Base-by-base conservation (phyloP, 805 yeast species). In the Saturnispora besseyi region DNA sequence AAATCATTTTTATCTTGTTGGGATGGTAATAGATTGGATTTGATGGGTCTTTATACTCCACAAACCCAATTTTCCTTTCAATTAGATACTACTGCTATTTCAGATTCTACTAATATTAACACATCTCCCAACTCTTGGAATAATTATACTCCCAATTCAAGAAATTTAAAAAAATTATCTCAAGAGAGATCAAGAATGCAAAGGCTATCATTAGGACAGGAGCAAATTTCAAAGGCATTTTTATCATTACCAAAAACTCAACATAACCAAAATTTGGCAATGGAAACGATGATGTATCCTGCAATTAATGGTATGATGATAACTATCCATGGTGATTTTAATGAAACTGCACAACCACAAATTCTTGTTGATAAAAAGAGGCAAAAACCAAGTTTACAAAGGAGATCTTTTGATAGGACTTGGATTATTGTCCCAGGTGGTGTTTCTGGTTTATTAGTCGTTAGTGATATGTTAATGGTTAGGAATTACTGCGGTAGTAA, bases 51-150 rank as follows among this genome's bases (percentile, higher is more conserved):
- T 30, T 93, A 93, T 63, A 87, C 93, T 47, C 77, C 78, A 44
- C 84, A 83, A 59, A 87, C 97, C 0, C 87, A 84, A 61, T 91
- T 93, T 59, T 89, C 97, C 0, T 62, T 84, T 49, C 84, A 86
- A 53, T 79, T 83, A 22, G 95, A 88, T 66, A 71, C 87, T 1
- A 69, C 81, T 0, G 83, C 84, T 42, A 56, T 65, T 24, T 57
- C 61, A 0, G 66, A 62, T 31, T 51, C 46, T 37, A 54, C 46
- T 50, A 63, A 48, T 61, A 52, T 44, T 15, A 50, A 54, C 7
- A 34, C 54, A 2, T 36, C 57, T 3, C n/a, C 49, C 3, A 53
- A 60, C 41, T 61, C 68, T 61, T 84, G 86, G 73, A 82, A 84
- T 15, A 75, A 78, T 58, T 90, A 89, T 63, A 67, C 85, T 8